Evolutionary conservation across 768 basidiomycete species (phyloP), one percentile per base, ranked within the genome.

Genomic region (Podaxis mareebaensis): DNA sequence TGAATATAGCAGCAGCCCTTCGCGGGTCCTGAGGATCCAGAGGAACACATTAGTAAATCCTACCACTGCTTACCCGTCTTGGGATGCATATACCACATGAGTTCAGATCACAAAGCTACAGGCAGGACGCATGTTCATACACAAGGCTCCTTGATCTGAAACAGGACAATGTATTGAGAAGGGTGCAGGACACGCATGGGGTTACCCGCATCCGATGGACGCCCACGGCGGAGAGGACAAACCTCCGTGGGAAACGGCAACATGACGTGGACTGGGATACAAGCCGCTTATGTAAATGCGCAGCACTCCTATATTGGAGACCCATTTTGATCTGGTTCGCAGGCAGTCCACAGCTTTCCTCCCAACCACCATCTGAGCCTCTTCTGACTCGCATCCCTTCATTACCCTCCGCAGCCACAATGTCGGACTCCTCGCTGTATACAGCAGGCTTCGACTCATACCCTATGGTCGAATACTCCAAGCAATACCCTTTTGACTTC

Each of bases 401-500:
- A 59, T 67, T 56, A 63, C 58, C 55, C 53, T 66, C 68, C 71
- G 72, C 75, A 75, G 73, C 72, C 46, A 71, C 72, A 66, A 77
- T 77, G 75, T 75, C 74, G 59, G 75, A 76, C 68, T 73, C 70
- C 66, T 63, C 68, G 64, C 66, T 58, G 60, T 71, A 70, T 65
- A 62, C 69, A 56, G 71, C 73, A 70, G 66, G 69, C 65, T 74
- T 72, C 64, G 74, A 77, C 64, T 63, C 74, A 52, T 76, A 71
- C 73, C 46, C 63, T 11, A 72, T 70, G 67, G 69, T 72, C 58
- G 77, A 78, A 68, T 74, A 77, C 68, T 71, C 67, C 46, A 76
- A 77, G 66, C 69, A 73, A 65, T 73, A 69, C 28, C 89, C 79
- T 81, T 85, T 77, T 87, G 87, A 73, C 88, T 88, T 77, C 84